Base-by-base conservation (phyloP, 441 rosid genomes). In the Arabidopsis hybrid region DNA sequence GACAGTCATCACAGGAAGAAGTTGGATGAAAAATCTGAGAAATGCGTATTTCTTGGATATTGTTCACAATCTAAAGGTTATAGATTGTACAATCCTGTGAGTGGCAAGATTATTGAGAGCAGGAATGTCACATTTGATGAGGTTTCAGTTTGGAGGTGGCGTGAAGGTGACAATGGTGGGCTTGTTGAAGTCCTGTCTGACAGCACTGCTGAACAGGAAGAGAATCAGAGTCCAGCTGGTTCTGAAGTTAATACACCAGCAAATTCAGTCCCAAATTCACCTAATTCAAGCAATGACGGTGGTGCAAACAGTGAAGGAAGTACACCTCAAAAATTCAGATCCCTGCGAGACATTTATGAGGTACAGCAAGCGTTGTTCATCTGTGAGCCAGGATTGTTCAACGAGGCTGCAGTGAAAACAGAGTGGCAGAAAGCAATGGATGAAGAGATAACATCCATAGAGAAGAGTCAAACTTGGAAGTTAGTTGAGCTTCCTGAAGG, bases 1-100 rank as follows among this genome's bases (percentile, higher is more conserved):
- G 52, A 67, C 0, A 2, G 6, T 53, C 62, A 39, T 39, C 5
- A 52, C 6, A 66, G 0, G 8, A 51, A 21, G 0, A 66, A 36
- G 6, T 4, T 67, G 8, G 40, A 67, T n/a, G 29, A 67, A 0
- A 67, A 67, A 8, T 39, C 29, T 39, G 31, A 34, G 34, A 39
- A 67, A 53, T 67, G 51, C 6, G 39, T 67, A 52, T 26, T 52
- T 53, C 16, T 53, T 39, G 31, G 40, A 11, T 67, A 67, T 26
- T 53, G 51, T 53, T 26, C 51, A 53, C 17, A 67, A 53, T 52
- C 29, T 53, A 26, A 40, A 8, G 40, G 52, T 21, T 67, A 67
- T 40, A 39, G 29, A 40, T 67, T 67, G 61, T 53, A 53, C 14
- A 39, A 53, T 52, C 51, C 0, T 8, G 40, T 67, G 51, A 67